Evolutionary conservation across 2,329 filamentous ascomycete genomes (phyloP), one percentile per base, ranked within the genome.

Genomic region (Epichloe hybrida): DNA sequence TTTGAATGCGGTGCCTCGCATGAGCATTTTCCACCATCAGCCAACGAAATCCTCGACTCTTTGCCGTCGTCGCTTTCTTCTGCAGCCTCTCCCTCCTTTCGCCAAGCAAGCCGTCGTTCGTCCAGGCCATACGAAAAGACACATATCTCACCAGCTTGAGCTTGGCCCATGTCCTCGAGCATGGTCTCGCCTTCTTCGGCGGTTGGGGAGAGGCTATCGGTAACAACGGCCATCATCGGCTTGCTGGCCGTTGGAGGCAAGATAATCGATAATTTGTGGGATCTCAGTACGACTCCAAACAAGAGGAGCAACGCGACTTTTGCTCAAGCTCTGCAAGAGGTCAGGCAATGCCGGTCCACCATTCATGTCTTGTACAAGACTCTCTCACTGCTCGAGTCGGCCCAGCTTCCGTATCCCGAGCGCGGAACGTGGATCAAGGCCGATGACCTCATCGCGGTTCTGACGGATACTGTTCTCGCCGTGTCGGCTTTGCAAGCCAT

Each of bases 261-360:
- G 40, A 57, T 61, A 39, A 64, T 65, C 55, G 66, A 68, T 53
- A 58, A 58, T 12, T 60, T 68, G 51, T 60, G 58, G 57, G 64
- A 68, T 49, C 61, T 67, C 53, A 66, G 64, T 53, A 57, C 59
- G 48, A 56, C 61, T 5, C 59, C 64, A 1, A 57, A 57, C 51
- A 50, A 56, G 23, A 42, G 41, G 52, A 55, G 55, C 50, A 63
- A 62, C 17, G 53, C 57, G 6, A 43, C 60, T 31, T 54, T 66
- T 52, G 62, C 61, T 55, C 56, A 60, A 44, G 62, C 64, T 12
- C 58, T 67, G 5, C 63, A 64, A 44, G 64, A 67, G 53, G 54
- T 66, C 38, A 66, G 67, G 47, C 65, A 68, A 53, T 66, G 64
- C 38, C 64, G 66, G 36, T 68, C 66, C 11, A 66, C 66, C 1